These are phyloP conservation scores for Strobilomyces confusus DNA, from an alignment of 768 basidiomycete genomes.

Conservation along the genomic window DNA sequence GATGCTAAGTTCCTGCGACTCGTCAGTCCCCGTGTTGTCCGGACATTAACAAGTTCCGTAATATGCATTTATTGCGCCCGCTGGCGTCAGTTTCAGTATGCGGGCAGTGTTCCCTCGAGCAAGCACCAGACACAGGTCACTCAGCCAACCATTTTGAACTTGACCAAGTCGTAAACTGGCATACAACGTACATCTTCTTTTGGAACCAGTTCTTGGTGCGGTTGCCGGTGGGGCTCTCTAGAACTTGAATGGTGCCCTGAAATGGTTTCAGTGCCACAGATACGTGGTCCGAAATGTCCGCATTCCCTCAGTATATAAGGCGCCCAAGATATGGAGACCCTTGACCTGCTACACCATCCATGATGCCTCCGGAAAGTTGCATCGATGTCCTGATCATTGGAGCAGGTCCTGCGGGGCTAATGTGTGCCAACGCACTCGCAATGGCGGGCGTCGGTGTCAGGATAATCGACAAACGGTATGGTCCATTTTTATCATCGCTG, in stretches of 20 bases:
- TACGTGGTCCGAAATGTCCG: background rate
- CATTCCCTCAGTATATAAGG: background rate
- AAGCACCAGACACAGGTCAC: background rate
- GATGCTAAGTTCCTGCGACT: too few relatives aligned
- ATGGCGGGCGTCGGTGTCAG: background rate
- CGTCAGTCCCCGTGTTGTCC: too few relatives aligned
- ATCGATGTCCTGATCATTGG: conserved; percentile 48
- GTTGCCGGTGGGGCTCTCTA: too few relatives aligned
- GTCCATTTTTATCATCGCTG: background rate
- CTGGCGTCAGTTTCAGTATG: background rate
- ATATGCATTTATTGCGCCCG: background rate
- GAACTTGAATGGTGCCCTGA: background rate
- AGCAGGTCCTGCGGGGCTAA: conserved; percentile 54
- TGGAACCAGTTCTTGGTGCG: background rate
- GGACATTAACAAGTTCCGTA: background rate
- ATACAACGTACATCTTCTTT: background rate
- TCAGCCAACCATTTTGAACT: too few relatives aligned
- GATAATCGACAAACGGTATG: conserved; percentile 36
- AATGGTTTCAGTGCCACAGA: background rate
- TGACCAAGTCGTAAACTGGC: background rate
- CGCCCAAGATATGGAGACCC: background rate
- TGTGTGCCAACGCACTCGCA: conserved; percentile 43
- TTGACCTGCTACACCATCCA: background rate
- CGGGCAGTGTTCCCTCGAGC: background rate
- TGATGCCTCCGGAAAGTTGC: conserved; percentile 25